These are phyloP conservation scores for Hura crepitans DNA, from an alignment of 441 rosid species.

Conservation along the genomic window DNA sequence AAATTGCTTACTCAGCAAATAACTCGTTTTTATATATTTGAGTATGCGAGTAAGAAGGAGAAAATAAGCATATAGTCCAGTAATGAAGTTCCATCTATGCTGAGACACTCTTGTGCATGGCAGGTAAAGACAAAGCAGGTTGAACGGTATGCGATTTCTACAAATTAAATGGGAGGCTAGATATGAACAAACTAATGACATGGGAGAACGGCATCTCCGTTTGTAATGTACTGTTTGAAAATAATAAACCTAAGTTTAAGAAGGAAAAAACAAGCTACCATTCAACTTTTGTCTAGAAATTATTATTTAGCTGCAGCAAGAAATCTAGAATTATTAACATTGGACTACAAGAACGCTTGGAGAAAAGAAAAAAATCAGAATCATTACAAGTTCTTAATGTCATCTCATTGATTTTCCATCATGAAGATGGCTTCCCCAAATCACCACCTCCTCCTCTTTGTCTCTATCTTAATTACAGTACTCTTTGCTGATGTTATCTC, in stretches of 20 bases:
- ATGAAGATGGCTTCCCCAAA: conserved; percentile 23
- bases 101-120: neutral
- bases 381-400: neutral
- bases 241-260: neutral
- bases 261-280: neutral
- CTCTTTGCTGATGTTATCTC: conserved; percentile 5
- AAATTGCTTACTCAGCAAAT: conserved; percentile 4
- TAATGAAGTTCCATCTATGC: conserved; percentile 7
- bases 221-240: conserved; percentile 7
- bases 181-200: neutral
- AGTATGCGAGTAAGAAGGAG: neutral
- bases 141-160: neutral
- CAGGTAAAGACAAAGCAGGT: conserved; percentile 5
- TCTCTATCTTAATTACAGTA: conserved; percentile 4
- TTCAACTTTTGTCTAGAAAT: neutral
- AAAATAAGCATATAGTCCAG: conserved; percentile 6
- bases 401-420: neutral
- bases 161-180: neutral
- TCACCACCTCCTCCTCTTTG: conserved; percentile 7
- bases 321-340: neutral
- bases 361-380: neutral
- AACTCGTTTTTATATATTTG: neutral
- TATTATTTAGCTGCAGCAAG: neutral
- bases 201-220: conserved; percentile 8
- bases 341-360: neutral